A percentile compares a stretch with the other conserved stretches of the same genome.
phyloP scores from a whole-genome alignment of 2,329 filamentous ascomycete species.

The Diaporthe vaccinii region DNA sequence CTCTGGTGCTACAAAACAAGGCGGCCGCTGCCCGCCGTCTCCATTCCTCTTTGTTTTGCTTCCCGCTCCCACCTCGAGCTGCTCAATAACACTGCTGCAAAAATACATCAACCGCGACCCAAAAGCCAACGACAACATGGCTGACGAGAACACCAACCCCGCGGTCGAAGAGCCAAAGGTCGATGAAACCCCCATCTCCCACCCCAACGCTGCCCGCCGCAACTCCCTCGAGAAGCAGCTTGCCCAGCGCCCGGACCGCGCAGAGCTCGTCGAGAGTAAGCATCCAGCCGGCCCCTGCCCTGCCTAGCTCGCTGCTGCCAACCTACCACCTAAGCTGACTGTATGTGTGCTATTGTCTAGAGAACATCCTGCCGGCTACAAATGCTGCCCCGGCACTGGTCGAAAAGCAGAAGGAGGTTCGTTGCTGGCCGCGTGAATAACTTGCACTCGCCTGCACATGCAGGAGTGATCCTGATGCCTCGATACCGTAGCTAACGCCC shows the following conservation, averaged over 20 bases:
- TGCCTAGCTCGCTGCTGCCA: constrained; percentile 4
- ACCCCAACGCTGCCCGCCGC: constrained; percentile 67
- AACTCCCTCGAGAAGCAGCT: constrained; percentile 82
- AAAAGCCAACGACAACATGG: constrained; percentile 51
- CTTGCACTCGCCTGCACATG: background rate
- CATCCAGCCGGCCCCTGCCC: constrained; percentile 39
- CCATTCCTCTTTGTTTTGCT: background rate
- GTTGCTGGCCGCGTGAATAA: constrained; percentile 40
- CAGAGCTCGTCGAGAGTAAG: constrained; percentile 84
- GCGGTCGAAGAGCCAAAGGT: constrained; percentile 61
- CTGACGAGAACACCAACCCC: constrained; percentile 63
- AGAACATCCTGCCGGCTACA: constrained; percentile 87
- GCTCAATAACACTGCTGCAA: background rate
- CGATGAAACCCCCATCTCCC: constrained; percentile 72
- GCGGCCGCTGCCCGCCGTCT: background rate
- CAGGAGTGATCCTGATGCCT: background rate
- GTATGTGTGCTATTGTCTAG: constrained; percentile 55
- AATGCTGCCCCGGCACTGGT: constrained; percentile 83
- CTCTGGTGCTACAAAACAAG: constrained; percentile 25
- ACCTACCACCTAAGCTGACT: constrained; percentile 24
- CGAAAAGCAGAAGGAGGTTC: constrained; percentile 81
- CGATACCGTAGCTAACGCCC: background rate
- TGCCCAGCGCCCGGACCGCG: constrained; percentile 79
- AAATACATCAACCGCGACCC: background rate
- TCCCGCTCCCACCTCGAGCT: background rate